Evolutionary conservation across 805 yeast genomes (phyloP).

Genomic region (Huiozyma sinensis): DNA sequence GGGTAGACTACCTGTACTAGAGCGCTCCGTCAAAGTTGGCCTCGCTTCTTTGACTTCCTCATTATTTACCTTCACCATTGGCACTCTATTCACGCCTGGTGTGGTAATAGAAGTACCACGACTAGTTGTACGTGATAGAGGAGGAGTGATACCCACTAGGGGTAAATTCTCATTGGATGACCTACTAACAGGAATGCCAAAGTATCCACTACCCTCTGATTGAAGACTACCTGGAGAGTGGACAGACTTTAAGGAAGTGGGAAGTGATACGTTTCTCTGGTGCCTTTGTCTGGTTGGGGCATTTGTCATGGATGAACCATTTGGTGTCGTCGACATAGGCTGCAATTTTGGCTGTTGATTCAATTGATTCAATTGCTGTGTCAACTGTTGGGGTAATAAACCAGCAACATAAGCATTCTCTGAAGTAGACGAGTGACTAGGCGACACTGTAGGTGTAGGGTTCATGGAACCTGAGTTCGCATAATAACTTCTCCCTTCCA

Average conservation of each 20-base stretch:
- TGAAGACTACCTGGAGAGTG: conserved; percentile 18
- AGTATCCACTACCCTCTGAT: conserved; percentile 26
- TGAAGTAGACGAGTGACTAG: conserved; percentile 5
- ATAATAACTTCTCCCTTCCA: conserved; percentile 14
- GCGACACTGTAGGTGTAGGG: conserved; percentile 4
- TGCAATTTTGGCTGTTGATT: background rate
- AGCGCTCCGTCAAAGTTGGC: conserved; percentile 6
- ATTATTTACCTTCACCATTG: conserved; percentile 3
- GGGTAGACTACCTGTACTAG: conserved; percentile 11
- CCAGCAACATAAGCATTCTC: background rate
- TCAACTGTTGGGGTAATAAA: too few relatives aligned
- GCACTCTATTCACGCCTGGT: conserved; percentile 1
- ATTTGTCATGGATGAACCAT: background rate
- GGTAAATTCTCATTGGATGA: conserved; percentile 6
- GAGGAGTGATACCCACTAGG: conserved; percentile 2
- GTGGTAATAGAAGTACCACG: conserved; percentile 5
- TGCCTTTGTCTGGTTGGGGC: conserved; percentile 5
- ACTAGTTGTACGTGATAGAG: conserved; percentile 12
- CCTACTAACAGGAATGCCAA: conserved; percentile 25
- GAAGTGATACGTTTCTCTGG: conserved; percentile 16
- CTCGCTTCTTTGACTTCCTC: conserved; percentile 4
- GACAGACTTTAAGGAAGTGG: conserved; percentile 9
- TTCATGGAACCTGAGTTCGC: background rate
- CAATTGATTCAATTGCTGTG: background rate
- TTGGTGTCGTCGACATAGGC: background rate